Percentiles rank a stretch among this genome's conserved stretches.
Conservation (phyloP, 768 basidiomycete genomes). For the Collybia sordida region DNA sequence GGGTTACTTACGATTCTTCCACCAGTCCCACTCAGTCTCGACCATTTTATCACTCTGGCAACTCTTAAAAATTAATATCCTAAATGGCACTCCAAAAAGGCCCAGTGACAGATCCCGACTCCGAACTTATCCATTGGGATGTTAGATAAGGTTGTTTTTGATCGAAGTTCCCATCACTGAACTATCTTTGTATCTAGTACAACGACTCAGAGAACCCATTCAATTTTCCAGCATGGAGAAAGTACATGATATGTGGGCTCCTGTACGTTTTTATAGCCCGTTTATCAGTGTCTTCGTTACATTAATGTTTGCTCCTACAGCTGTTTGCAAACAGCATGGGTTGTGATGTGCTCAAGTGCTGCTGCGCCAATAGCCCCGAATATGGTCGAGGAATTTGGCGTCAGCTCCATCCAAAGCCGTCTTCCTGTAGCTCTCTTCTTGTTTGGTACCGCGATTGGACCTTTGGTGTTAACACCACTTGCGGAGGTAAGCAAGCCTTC, state of each 20-base stretch:
- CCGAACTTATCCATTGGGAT: slow-evolving; percentile 17
- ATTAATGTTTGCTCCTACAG: slow-evolving; percentile 1
- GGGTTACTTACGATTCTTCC: no score
- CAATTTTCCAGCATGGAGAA: slow-evolving; percentile 18
- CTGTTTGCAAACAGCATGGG: slow-evolving; percentile 15
- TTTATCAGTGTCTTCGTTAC: background rate
- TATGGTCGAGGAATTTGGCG: slow-evolving; percentile 15
- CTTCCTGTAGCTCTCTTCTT: slow-evolving; percentile 20
- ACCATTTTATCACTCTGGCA: no score
- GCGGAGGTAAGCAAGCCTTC: slow-evolving; percentile 11
- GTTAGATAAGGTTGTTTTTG: slow-evolving; percentile 4
- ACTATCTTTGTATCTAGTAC: slow-evolving; percentile 5
- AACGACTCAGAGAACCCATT: slow-evolving; percentile 20
- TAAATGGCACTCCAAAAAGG: background rate
- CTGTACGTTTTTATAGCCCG: slow-evolving; percentile 8
- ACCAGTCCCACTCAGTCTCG: no score
- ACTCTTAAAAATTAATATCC: no score
- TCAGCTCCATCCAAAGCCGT: slow-evolving; percentile 13
- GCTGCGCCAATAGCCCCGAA: slow-evolving; percentile 13
- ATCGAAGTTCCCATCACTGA: background rate
- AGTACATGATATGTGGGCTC: slow-evolving; percentile 15
- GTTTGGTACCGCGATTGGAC: slow-evolving; percentile 17
- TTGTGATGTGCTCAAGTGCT: slow-evolving; percentile 18
- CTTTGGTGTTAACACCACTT: slow-evolving; percentile 18
- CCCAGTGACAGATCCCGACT: slow-evolving; percentile 1